Conservation (phyloP, 2,329 filamentous ascomycete species). For the Colletotrichum sp. region DNA sequence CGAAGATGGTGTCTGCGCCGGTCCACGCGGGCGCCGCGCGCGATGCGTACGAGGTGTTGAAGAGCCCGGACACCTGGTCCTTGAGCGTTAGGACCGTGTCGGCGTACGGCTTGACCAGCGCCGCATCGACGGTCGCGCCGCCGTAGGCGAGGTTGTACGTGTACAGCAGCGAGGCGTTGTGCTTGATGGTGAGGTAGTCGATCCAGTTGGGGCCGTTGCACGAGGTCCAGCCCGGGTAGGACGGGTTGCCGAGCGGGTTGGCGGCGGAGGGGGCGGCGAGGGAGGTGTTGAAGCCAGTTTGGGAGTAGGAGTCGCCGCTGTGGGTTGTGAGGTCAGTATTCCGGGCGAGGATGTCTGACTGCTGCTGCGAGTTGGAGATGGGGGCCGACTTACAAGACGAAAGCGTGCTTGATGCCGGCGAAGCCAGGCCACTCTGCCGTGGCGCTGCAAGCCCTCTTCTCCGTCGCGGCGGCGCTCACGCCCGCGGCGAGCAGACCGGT, state of each 20-base stretch:
- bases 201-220: constrained; percentile 58
- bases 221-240: constrained; percentile 55
- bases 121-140: constrained; percentile 57
- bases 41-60: constrained; percentile 29
- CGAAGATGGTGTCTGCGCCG: constrained; percentile 43
- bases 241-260: constrained; percentile 68
- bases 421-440: constrained; percentile 38
- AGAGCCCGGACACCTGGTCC: constrained; percentile 48
- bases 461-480: background rate
- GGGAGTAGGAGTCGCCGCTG: constrained; percentile 37
- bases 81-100: constrained; percentile 52
- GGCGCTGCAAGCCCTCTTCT: constrained; percentile 24
- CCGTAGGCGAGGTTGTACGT: constrained; percentile 61
- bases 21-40: constrained; percentile 41
- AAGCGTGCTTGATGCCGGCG: constrained; percentile 42
- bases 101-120: constrained; percentile 54
- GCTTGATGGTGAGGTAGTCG: constrained; percentile 49
- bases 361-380: accelerated
- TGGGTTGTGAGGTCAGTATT: background rate
- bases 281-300: constrained; percentile 56
- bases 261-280: constrained; percentile 53
- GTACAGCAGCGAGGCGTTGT: constrained; percentile 50
- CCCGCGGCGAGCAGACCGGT: background rate
- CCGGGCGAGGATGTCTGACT: background rate
- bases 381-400: constrained; percentile 33